Base-by-base conservation (phyloP, 495 filamentous ascomycete genomes). In the Penicillium macrosclerotiorum region DNA sequence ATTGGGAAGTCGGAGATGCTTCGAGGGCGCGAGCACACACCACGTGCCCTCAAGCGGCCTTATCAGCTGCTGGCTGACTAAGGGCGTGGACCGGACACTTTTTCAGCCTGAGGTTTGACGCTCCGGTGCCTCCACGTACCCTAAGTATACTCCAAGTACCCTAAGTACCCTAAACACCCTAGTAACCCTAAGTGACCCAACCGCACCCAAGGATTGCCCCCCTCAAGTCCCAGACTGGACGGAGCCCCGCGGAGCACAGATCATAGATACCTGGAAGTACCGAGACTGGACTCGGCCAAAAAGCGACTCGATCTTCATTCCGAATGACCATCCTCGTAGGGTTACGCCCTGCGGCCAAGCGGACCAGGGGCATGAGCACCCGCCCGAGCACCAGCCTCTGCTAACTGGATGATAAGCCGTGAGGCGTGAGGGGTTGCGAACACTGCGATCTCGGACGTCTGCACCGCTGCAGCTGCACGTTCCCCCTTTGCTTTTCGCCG, bases 21-120 rank as follows among this genome's bases (percentile, higher is more conserved):
- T 30, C 25, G 25, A 6, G 5, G 25, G 25, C 6, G 12, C 25
- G 5, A 12, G 25, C 25, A 23, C 5, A 20, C 8, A 45, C 27
- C 51, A 54, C 51, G 51, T 54, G 51, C 45, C 36, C 24, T 25
- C 20, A 49, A 30, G 45, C 13, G 31, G 51, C 32, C 51, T 54
- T 54, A 54, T 54, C 51, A 54, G 45, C n/a, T n/a, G n/a, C n/a
- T n/a, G n/a, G n/a, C n/a, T n/a, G n/a, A n/a, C n/a, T n/a, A n/a
- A n/a, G 38, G 31, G 27, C 14, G 18, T 34, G 31, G 14, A 34
- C 31, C 34, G 34, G 12, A 22, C 22, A 37, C 34, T 23, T 37
- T n/a, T n/a, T n/a, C n/a, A n/a, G n/a, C n/a, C n/a, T n/a, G n/a
- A n/a, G n/a, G n/a, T n/a, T n/a, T n/a, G n/a, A n/a, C n/a, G n/a